Base-by-base conservation (phyloP, 163 green algal genomes). In the Picocystis sp. region DNA sequence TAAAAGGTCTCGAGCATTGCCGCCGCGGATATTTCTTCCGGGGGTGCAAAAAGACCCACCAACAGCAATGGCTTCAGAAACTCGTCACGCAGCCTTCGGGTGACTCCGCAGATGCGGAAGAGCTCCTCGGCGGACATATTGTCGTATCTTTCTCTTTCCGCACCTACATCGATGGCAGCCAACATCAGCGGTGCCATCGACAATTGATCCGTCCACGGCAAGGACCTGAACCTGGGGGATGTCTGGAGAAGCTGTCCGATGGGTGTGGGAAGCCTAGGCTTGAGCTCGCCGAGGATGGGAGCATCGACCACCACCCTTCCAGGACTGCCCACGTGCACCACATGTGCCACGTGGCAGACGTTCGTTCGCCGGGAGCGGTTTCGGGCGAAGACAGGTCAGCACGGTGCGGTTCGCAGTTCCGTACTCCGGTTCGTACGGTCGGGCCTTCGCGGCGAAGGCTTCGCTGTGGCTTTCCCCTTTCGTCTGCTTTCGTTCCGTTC, bases 41-140 rank as follows among this genome's bases (percentile, higher is more conserved):
- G 79, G 15, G 81, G 79, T 3, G 83, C 84, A 73, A 94, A 94
- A 22, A 94, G 71, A 3, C 77, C 82, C 2, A 85, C 81, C 22
- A 93, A 73, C 56, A 96, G 74, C 13, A 84, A 81, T 10, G 86
- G 86, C 45, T 85, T 81, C 51, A 93, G 71, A 44, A 94, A 94
- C 29, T 84, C 68, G 22, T 86, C 63, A 62, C 93, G 94, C 17
- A 82, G 69, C 3, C 63, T 57, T 34, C 77, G 50, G 43, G 71
- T 79, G 3, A 93, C 82, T 10, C 84, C 81, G 33, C 60, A 84
- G 42, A 50, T 56, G 17, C 71, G 55, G 63, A 93, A 94, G 48
- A 94, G 70, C 60, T 95, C 83, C 17, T 70, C 66, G 0, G 86
- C 81, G 14, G 64, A 82, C 79, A 95, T 92, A 17, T 71, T 60